Conservation (phyloP, 108 stramenopile genomes). For the Cyclostephanos invisitatus region DNA sequence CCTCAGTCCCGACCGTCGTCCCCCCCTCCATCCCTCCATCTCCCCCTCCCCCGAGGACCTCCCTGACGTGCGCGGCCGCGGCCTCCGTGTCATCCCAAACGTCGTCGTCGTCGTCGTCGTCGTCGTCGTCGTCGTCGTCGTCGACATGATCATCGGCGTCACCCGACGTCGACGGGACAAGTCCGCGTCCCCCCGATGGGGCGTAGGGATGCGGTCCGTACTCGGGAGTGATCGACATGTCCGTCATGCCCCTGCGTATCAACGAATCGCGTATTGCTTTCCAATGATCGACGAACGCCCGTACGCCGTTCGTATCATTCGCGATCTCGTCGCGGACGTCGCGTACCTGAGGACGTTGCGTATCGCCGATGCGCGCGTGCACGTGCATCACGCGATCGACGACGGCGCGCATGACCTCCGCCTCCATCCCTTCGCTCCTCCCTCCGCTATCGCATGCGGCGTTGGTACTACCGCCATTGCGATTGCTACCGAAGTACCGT, state of each 20-base stretch:
- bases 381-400: not conserved
- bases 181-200: not conserved
- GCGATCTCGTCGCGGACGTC: not conserved
- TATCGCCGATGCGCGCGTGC: not conserved
- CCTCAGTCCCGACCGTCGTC: too few relatives aligned
- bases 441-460: too few relatives aligned
- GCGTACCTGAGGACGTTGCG: not conserved
- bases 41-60: not conserved
- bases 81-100: not conserved
- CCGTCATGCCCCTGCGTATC: not conserved
- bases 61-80: not conserved
- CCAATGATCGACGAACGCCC: not conserved
- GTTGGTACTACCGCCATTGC: too few relatives aligned
- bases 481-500: not conserved
- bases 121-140: too few relatives aligned
- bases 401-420: not conserved
- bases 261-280: not conserved
- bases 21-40: too few relatives aligned
- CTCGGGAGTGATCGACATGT: not conserved
- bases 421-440: not conserved
- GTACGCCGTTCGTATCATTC: not conserved
- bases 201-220: not conserved
- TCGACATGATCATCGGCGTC: too few relatives aligned
- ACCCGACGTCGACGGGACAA: too few relatives aligned
- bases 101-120: too few relatives aligned